Evolutionary conservation across 495 filamentous ascomycete species (phyloP).

Genomic region (Talaromyces thailandensis): DNA sequence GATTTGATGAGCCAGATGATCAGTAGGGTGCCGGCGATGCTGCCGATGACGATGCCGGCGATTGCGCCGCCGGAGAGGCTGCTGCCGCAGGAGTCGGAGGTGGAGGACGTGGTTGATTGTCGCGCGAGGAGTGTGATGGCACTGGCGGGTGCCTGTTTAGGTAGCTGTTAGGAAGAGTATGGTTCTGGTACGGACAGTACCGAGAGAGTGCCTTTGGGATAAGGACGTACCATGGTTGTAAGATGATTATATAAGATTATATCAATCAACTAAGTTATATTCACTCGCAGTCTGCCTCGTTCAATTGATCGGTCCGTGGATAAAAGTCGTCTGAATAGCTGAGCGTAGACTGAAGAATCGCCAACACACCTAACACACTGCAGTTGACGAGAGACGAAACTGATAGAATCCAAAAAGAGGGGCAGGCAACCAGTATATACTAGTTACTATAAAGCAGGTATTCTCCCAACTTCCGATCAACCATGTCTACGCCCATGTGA

Average conservation of each 20-base stretch:
- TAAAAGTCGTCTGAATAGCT: no score
- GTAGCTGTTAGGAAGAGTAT: background rate
- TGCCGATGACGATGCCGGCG: conserved; percentile 52
- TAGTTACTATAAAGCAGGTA: no score
- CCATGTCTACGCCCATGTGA: no score
- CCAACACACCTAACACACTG: no score
- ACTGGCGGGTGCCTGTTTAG: background rate
- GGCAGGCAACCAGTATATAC: no score
- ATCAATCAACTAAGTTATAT: background rate
- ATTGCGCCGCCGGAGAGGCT: conserved; percentile 45
- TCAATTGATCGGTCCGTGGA: background rate
- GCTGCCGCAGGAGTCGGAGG: conserved; percentile 18
- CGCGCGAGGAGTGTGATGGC: conserved; percentile 15
- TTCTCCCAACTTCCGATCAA: no score
- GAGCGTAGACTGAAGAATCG: no score
- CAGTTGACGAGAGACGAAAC: no score
- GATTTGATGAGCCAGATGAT: conserved; percentile 41
- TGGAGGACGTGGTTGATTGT: conserved; percentile 9
- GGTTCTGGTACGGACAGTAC: background rate
- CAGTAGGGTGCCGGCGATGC: conserved; percentile 44
- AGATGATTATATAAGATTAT: background rate
- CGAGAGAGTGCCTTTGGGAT: background rate
- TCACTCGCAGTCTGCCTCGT: background rate
- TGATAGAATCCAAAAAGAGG: no score
- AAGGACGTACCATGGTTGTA: background rate